Percentiles rank a stretch among this genome's conserved stretches.
Evolutionary conservation across 345 rosid genomes (phyloP).

Genomic region (Abelmoschus esculentus): DNA sequence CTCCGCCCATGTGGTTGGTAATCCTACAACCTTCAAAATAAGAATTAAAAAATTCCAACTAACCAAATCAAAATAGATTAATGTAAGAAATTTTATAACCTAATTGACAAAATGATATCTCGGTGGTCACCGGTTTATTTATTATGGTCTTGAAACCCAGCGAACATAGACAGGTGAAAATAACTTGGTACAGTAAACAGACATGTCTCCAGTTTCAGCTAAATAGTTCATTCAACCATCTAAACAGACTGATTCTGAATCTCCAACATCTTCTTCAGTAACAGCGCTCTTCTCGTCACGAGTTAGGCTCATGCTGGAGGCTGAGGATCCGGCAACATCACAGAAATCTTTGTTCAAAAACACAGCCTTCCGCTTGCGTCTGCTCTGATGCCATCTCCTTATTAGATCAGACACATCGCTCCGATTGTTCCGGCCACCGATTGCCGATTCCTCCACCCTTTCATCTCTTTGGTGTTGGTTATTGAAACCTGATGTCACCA

Average conservation of each 20-base stretch:
- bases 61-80: no score
- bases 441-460: slow-evolving; percentile 8
- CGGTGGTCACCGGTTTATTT: no score
- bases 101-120: no score
- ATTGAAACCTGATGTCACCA: background rate
- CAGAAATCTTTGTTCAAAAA: slow-evolving; percentile 13
- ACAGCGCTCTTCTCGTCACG: slow-evolving; percentile 24
- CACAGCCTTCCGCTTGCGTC: slow-evolving; percentile 40
- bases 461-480: background rate
- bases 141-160: background rate
- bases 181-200: background rate
- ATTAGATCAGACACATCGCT: slow-evolving; percentile 22
- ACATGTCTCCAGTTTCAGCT: background rate
- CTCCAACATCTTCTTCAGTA: slow-evolving; percentile 29
- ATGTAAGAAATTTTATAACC: no score
- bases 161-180: background rate
- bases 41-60: no score
- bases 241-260: slow-evolving; percentile 39
- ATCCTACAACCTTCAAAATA: no score
- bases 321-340: slow-evolving; percentile 17
- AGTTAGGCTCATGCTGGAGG: slow-evolving; percentile 27
- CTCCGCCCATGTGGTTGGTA: no score
- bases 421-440: slow-evolving; percentile 3
- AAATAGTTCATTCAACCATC: background rate
- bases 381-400: slow-evolving; percentile 35